Evolutionary conservation across 495 filamentous ascomycete genomes (phyloP).

Genomic region (Neurospora sp.): DNA sequence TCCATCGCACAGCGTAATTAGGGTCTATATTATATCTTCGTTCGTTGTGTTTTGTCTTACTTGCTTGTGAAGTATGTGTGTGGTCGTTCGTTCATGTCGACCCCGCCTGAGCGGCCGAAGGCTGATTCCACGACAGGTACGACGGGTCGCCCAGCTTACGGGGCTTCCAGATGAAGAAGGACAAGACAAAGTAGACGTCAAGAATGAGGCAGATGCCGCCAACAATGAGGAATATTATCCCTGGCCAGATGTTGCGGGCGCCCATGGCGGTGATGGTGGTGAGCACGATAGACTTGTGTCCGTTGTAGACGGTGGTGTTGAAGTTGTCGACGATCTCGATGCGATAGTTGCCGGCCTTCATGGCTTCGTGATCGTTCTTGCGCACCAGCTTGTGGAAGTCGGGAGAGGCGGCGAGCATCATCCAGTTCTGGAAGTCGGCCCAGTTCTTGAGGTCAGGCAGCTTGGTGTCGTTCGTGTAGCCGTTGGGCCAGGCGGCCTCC

Average conservation of each 20-base stretch:
- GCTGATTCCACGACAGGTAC: conserved; percentile 95
- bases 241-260: conserved; percentile 90
- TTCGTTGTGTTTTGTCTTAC: neutral
- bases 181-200: conserved; percentile 76
- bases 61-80: neutral
- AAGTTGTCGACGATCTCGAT: conserved; percentile 51
- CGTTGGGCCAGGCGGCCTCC: conserved; percentile 49
- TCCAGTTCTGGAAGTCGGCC: conserved; percentile 94
- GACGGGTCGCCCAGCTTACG: conserved; percentile 97
- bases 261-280: conserved; percentile 92
- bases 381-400: conserved; percentile 86
- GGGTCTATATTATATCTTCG: neutral
- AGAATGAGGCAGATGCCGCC: conserved; percentile 86
- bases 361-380: conserved; percentile 60
- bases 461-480: conserved; percentile 51
- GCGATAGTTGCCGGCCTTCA: conserved; percentile 61
- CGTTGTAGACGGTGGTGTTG: conserved; percentile 68
- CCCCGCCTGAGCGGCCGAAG: conserved; percentile 42
- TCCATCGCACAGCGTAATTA: neutral
- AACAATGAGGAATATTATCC: conserved; percentile 91
- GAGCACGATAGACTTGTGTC: conserved; percentile 89
- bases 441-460: conserved; percentile 59
- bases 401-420: conserved; percentile 92
- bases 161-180: conserved; percentile 75
- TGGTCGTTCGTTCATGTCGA: neutral